Evolutionary conservation across 257 asterid genomes (phyloP).

Genomic region (Nicotiana tomentosiformis): DNA sequence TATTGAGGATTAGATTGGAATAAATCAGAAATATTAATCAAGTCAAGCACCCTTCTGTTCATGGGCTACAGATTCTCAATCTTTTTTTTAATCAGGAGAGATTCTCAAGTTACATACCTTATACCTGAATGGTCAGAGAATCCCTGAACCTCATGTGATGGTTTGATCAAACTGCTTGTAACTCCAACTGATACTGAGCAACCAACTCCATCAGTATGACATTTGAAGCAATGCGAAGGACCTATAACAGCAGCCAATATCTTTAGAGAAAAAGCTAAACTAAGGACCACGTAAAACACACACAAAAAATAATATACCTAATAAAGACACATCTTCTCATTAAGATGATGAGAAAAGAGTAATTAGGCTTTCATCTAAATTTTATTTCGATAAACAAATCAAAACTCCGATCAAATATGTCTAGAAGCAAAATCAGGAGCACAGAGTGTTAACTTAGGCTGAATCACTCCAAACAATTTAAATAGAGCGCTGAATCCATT

Average conservation of each 20-base stretch:
- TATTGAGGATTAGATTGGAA: not conserved
- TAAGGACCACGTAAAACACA: not conserved
- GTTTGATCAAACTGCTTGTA: slow-evolving; percentile 34
- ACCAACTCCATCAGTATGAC: slow-evolving; percentile 47
- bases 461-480: not conserved
- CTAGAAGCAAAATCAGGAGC: not conserved
- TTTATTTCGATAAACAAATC: not conserved
- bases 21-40: not conserved
- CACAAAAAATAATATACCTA: not conserved
- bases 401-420: not conserved
- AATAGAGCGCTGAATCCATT: not conserved
- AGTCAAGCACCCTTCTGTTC: not conserved
- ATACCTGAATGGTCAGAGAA: slow-evolving; percentile 39
- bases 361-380: not conserved
- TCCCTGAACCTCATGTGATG: slow-evolving; percentile 39
- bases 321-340: not conserved
- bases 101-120: slow-evolving; percentile 35
- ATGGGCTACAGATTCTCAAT: not conserved
- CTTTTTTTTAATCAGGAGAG: too few relatives aligned
- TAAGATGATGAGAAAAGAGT: not conserved
- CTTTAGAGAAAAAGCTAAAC: not conserved
- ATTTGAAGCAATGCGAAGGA: slow-evolving; percentile 35
- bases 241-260: slow-evolving; percentile 28
- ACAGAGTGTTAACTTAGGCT: not conserved
- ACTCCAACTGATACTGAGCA: slow-evolving; percentile 49